A percentile compares a stretch with the other conserved stretches of the same genome.
Conservation (phyloP, 257 asterid genomes). For the Mentha longifolia region DNA sequence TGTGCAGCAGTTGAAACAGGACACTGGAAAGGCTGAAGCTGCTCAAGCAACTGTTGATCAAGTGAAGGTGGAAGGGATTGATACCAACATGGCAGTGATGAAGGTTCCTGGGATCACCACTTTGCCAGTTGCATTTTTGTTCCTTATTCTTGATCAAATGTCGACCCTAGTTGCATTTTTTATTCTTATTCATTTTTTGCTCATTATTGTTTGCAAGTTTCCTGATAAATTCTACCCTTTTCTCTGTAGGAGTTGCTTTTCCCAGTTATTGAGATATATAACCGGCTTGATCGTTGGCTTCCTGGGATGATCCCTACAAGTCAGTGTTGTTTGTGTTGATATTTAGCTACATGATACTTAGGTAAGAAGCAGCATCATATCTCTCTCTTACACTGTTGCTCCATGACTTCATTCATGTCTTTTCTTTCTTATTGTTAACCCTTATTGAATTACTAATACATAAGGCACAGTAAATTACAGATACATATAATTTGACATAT, state of each 20-base stretch:
- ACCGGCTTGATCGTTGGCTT: slow-evolving; percentile 59
- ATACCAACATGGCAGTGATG: slow-evolving; percentile 84
- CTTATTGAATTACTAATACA: slow-evolving; percentile 4
- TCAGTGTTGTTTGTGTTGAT: slow-evolving; percentile 62
- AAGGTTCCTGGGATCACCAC: slow-evolving; percentile 51
- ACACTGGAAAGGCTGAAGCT: slow-evolving; percentile 87
- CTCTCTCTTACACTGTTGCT: slow-evolving; percentile 19
- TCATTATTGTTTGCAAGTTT: slow-evolving; percentile 12
- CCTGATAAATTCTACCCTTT: slow-evolving; percentile 32
- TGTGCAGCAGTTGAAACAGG: slow-evolving; percentile 72
- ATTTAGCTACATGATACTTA: slow-evolving; percentile 58
- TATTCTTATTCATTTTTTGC: neutral
- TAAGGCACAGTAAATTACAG: slow-evolving; percentile 1
- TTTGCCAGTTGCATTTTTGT: slow-evolving; percentile 30
- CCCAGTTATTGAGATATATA: slow-evolving; percentile 54
- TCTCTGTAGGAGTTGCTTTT: slow-evolving; percentile 73
- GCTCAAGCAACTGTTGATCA: slow-evolving; percentile 91
- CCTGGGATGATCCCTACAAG: slow-evolving; percentile 83
- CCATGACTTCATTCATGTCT: neutral
- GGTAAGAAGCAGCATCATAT: slow-evolving; percentile 43
- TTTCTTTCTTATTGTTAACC: neutral
- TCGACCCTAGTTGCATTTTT: no score
- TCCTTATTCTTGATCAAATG: no score
- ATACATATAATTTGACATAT: neutral
- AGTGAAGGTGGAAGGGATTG: slow-evolving; percentile 96